These are phyloP conservation scores for Aspergillus intermedius DNA, from an alignment of 2,329 filamentous ascomycete genomes.

Conservation along the genomic window DNA sequence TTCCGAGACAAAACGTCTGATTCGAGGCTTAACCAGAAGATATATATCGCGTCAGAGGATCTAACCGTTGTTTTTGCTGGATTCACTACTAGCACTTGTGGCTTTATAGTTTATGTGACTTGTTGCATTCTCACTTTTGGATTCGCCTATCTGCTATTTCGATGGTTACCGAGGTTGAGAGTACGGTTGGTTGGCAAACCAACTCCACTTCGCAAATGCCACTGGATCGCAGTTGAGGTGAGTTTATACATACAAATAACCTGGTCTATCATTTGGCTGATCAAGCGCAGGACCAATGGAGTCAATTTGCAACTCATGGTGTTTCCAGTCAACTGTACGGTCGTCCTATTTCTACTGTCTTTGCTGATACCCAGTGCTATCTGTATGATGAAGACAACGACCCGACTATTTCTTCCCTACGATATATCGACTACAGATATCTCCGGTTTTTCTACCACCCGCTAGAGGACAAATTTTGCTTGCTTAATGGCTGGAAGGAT, in stretches of 20 bases:
- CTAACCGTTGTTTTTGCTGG: conserved; percentile 89
- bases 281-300: conserved; percentile 74
- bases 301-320: conserved; percentile 73
- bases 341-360: conserved; percentile 57
- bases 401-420: conserved; percentile 67
- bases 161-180: conserved; percentile 86
- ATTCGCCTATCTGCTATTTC: conserved; percentile 72
- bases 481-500: conserved; percentile 90
- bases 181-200: conserved; percentile 66
- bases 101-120: conserved; percentile 61
- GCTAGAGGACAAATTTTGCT: conserved; percentile 76
- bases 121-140: conserved; percentile 70
- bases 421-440: conserved; percentile 85
- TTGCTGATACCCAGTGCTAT: conserved; percentile 48
- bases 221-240: conserved; percentile 88
- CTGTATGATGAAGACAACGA: conserved; percentile 62
- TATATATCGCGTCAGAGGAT: conserved; percentile 90
- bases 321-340: conserved; percentile 56
- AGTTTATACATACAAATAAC: conserved; percentile 18
- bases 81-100: conserved; percentile 68
- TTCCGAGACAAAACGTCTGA: conserved; percentile 55
- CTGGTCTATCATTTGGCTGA: conserved; percentile 17
- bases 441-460: conserved; percentile 90
- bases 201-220: conserved; percentile 63
- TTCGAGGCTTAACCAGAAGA: conserved; percentile 72